A percentile compares a stretch with the other conserved stretches of the same genome.
Conservation (phyloP, 2,329 filamentous ascomycete genomes). For the Aspergillus sp. region DNA sequence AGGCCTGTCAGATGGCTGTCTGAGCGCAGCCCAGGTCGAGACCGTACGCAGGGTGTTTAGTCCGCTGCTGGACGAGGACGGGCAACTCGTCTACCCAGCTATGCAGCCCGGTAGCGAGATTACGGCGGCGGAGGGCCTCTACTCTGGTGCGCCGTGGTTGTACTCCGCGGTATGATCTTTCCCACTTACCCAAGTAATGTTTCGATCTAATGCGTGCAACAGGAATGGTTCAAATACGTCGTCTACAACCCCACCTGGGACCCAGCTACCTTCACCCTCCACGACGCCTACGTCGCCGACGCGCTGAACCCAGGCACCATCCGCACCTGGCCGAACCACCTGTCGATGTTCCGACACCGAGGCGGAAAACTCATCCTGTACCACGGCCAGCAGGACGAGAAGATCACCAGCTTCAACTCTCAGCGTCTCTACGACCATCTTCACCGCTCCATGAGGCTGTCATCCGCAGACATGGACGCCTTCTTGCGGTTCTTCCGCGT, state of each 20-base stretch:
- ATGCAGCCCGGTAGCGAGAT: constrained; percentile 16
- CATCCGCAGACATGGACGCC: constrained; percentile 2
- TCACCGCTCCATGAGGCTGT: not conserved
- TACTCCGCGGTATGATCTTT: not conserved
- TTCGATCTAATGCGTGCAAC: no score
- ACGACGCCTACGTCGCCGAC: constrained; percentile 10
- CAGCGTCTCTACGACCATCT: constrained; percentile 8
- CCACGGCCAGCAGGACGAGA: constrained; percentile 28
- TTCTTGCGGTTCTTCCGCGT: constrained; percentile 11
- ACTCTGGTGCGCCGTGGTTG: constrained; percentile 3
- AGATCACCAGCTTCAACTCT: constrained; percentile 11
- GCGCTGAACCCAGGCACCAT: constrained; percentile 33
- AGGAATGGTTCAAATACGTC: constrained; percentile 21
- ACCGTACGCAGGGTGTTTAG: constrained; percentile 9
- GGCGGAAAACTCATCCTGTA: constrained; percentile 35
- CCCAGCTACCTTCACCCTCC: constrained; percentile 5
- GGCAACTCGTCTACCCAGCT: constrained; percentile 18
- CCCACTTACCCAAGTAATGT: not conserved
- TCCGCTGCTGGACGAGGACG: constrained; percentile 8
- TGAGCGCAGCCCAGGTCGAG: constrained; percentile 12
- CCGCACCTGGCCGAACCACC: constrained; percentile 28
- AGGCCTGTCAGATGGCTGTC: constrained; percentile 17
- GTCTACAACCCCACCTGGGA: constrained; percentile 34
- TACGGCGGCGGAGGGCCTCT: constrained; percentile 5
- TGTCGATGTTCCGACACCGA: constrained; percentile 42